Percentiles rank a stretch among this genome's conserved stretches.
phyloP scores from a whole-genome alignment of 257 asterid species.

The Nicotiana undulata region DNA sequence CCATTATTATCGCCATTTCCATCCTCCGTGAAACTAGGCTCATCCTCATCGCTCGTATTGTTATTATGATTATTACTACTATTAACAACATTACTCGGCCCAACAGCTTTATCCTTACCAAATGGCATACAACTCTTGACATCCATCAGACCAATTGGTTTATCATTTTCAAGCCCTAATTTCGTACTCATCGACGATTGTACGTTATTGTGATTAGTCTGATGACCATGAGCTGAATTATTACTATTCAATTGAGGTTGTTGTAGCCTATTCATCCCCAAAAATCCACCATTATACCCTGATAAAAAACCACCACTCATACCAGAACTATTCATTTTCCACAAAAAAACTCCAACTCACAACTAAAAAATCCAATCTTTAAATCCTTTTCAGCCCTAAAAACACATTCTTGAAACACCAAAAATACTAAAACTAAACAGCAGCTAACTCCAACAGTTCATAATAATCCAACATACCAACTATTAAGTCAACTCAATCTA shows the following conservation, averaged over 20 bases:
- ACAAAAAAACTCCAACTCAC: neutral
- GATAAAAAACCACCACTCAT: conserved; percentile 22
- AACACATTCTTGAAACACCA: neutral
- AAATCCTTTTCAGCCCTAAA: neutral
- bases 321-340: conserved; percentile 21
- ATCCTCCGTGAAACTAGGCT: conserved; percentile 23
- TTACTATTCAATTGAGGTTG: conserved; percentile 7
- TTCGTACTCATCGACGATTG: conserved; percentile 9
- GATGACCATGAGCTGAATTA: conserved; percentile 4
- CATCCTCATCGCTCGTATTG: conserved; percentile 27
- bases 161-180: conserved; percentile 10
- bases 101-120: conserved; percentile 12
- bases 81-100: conserved; percentile 1
- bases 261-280: conserved; percentile 30
- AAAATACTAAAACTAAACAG: neutral
- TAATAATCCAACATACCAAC: neutral
- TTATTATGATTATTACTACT: conserved; percentile 8
- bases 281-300: conserved; percentile 24
- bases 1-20: conserved; percentile 13
- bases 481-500: neutral
- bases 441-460: neutral
- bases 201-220: neutral
- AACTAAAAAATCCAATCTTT: neutral
- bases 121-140: conserved; percentile 14
- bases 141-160: conserved; percentile 10